Percentiles rank a stretch among this genome's conserved stretches.
Conservation (phyloP, 495 filamentous ascomycete genomes). For the Trichoderma erinaceum region DNA sequence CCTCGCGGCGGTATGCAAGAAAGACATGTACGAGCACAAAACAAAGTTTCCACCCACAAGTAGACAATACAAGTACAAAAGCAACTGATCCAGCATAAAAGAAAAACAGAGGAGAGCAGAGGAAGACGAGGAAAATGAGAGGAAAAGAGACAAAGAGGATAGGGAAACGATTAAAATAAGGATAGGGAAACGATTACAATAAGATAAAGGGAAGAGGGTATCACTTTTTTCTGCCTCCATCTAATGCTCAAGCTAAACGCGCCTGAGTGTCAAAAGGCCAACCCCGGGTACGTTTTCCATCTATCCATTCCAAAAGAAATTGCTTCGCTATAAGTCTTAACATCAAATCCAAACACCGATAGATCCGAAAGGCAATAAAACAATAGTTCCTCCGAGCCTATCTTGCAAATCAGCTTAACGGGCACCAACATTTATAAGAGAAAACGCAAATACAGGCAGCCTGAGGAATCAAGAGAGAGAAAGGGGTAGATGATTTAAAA, state of each 20-base stretch:
- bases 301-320: constrained; percentile 4
- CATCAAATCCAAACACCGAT: neutral
- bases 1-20: neutral
- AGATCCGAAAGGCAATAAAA: neutral
- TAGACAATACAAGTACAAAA: neutral
- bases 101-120: neutral
- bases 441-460: neutral
- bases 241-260: constrained; percentile 3
- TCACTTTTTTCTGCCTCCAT: neutral
- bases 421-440: neutral
- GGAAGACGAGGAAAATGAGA: neutral
- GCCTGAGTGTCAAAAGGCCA: neutral
- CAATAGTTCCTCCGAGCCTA: neutral
- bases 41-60: neutral
- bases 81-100: neutral
- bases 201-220: neutral
- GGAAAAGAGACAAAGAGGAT: neutral
- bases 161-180: neutral
- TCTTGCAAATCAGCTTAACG: neutral
- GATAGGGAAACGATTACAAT: neutral
- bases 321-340: neutral
- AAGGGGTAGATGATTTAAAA: neutral
- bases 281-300: neutral
- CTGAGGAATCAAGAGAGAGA: neutral
- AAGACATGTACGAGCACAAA: neutral